These are phyloP conservation scores for Blastobotrys ciferrii DNA, from an alignment of 1,139 yeast genomes.

Conservation along the genomic window DNA sequence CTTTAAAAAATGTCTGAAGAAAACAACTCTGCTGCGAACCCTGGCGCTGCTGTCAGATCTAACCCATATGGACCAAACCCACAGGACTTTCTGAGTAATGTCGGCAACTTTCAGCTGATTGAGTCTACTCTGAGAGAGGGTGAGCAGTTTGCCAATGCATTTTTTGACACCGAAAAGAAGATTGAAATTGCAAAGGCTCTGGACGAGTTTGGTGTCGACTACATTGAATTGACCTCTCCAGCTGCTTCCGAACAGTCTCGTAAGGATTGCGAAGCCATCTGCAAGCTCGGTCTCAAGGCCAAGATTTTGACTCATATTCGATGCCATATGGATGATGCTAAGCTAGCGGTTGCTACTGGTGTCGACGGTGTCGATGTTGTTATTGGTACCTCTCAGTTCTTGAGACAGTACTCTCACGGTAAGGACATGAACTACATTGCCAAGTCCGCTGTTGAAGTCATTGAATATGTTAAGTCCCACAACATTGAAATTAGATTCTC, in stretches of 20 bases:
- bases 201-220: constrained; percentile 97
- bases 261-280: constrained; percentile 93
- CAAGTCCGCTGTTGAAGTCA: constrained; percentile 92
- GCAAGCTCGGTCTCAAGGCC: constrained; percentile 94
- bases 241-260: constrained; percentile 96
- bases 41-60: constrained; percentile 21
- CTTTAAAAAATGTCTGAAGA: constrained; percentile 13
- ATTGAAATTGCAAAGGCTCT: constrained; percentile 96
- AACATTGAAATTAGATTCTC: constrained; percentile 97
- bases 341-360: constrained; percentile 95
- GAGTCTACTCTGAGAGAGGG: constrained; percentile 98
- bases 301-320: constrained; percentile 89
- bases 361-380: constrained; percentile 99
- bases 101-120: constrained; percentile 82
- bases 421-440: constrained; percentile 99
- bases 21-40: constrained; percentile 9
- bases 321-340: constrained; percentile 98
- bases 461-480: constrained; percentile 95
- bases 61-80: constrained; percentile 98
- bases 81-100: constrained; percentile 86
- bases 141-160: constrained; percentile 97
- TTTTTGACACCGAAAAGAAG: constrained; percentile 91
- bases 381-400: constrained; percentile 94
- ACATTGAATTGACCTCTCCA: constrained; percentile 95
- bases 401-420: constrained; percentile 94